Evolutionary conservation across 2,329 filamentous ascomycete genomes (phyloP).

Genomic region (Paraconiothyrium sp.): DNA sequence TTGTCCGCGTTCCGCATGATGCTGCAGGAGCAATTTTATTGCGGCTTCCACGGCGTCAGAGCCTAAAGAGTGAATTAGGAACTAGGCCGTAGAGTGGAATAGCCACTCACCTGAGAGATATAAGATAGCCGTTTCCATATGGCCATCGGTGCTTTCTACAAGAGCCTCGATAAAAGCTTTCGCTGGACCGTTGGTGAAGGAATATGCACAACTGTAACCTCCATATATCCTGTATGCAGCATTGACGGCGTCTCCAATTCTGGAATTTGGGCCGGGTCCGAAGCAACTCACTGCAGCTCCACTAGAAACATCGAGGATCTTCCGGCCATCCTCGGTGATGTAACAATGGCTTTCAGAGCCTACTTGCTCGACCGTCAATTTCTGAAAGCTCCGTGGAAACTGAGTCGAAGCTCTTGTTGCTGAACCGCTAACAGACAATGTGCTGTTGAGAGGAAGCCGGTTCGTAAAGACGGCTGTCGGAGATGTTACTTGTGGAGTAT

Average conservation of each 20-base stretch:
- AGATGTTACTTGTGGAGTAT: not conserved
- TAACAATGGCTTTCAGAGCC: conserved; percentile 58
- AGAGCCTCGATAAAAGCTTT: conserved; percentile 63
- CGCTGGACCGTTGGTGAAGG: conserved; percentile 64
- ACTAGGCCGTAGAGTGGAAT: not conserved
- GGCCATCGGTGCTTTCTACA: conserved; percentile 61
- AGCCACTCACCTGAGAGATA: conserved; percentile 62
- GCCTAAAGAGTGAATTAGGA: conserved; percentile 20
- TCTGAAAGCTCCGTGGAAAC: not conserved
- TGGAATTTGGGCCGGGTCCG: conserved; percentile 71
- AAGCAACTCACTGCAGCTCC: conserved; percentile 78
- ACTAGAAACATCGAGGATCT: conserved; percentile 75
- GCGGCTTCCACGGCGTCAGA: conserved; percentile 76
- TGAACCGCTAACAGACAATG: not conserved
- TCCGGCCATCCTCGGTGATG: conserved; percentile 60
- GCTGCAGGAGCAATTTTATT: conserved; percentile 74
- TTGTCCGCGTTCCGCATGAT: conserved; percentile 63
- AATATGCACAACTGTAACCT: conserved; percentile 67
- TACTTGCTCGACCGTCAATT: not conserved
- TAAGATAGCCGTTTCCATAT: conserved; percentile 65
- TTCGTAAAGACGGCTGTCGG: not conserved
- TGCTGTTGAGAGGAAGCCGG: not conserved
- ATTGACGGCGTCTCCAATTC: conserved; percentile 68
- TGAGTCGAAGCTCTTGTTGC: not conserved
- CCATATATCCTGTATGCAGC: conserved; percentile 66